A percentile compares a stretch with the other conserved stretches of the same genome.
phyloP scores from a whole-genome alignment of 2,329 filamentous ascomycete species.

The Cladosporium sp. region DNA sequence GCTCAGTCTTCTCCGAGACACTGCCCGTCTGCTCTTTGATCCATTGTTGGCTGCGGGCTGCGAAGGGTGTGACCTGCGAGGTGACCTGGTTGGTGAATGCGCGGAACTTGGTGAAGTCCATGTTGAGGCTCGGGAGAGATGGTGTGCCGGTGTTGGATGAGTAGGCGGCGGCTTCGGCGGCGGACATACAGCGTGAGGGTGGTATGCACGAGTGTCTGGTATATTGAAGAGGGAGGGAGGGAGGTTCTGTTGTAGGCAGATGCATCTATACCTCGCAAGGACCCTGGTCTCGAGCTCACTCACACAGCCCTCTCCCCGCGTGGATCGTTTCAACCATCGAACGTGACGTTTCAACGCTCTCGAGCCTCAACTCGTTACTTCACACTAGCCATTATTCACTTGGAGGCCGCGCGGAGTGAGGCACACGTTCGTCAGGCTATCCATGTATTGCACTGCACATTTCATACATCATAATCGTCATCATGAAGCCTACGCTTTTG shows the following conservation, averaged over 20 bases:
- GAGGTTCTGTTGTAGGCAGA: neutral
- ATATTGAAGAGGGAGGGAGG: neutral
- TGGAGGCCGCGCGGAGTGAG: neutral
- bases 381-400: neutral
- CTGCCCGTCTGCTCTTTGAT: conserved; percentile 97
- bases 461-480: neutral
- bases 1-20: conserved; percentile 95
- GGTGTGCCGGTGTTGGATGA: conserved; percentile 8
- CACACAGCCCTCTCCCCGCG: conserved; percentile 9
- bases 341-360: neutral
- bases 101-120: conserved; percentile 66
- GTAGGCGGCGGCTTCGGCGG: conserved; percentile 14
- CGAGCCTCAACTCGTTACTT: neutral
- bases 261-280: neutral
- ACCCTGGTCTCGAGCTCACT: neutral
- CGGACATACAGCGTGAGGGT: conserved; percentile 8
- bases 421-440: neutral
- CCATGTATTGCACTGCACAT: neutral
- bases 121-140: neutral
- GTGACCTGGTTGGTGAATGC: conserved; percentile 66
- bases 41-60: conserved; percentile 91
- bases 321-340: neutral
- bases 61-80: conserved; percentile 86
- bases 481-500: neutral
- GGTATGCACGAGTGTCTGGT: neutral